These are phyloP conservation scores for Melastoma candidum DNA, from an alignment of 441 rosid species.

Conservation along the genomic window DNA sequence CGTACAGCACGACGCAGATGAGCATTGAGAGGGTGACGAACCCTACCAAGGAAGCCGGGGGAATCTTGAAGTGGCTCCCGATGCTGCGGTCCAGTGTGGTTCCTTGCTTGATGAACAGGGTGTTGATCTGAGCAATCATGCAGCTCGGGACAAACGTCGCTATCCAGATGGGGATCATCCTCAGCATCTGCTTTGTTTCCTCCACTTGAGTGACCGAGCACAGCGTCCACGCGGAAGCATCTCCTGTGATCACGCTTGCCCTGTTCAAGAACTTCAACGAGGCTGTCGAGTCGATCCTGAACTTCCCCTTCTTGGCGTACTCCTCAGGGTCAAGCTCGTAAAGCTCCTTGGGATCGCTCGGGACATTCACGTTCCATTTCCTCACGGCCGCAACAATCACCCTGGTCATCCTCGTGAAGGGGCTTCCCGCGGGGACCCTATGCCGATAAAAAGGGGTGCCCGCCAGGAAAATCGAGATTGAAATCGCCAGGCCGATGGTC, in stretches of 20 bases:
- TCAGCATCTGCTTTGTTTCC: slow-evolving; percentile 81
- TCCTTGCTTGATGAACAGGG: slow-evolving; percentile 83
- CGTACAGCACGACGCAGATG: slow-evolving; percentile 55
- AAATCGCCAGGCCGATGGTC: slow-evolving; percentile 50
- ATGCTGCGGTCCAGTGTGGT: slow-evolving; percentile 50
- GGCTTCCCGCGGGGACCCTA: slow-evolving; percentile 55
- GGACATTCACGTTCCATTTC: slow-evolving; percentile 39
- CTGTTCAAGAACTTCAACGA: slow-evolving; percentile 48
- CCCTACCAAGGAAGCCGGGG: slow-evolving; percentile 55
- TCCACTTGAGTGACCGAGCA: slow-evolving; percentile 78
- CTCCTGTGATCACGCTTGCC: slow-evolving; percentile 51
- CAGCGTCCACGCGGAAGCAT: slow-evolving; percentile 44
- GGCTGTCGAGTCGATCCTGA: slow-evolving; percentile 53
- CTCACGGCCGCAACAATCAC: slow-evolving; percentile 65
- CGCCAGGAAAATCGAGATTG: slow-evolving; percentile 45
- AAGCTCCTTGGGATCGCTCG: slow-evolving; percentile 33
- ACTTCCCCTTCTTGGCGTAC: slow-evolving; percentile 38
- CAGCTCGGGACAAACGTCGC: slow-evolving; percentile 68
- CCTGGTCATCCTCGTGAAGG: slow-evolving; percentile 59
- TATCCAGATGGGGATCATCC: slow-evolving; percentile 62
- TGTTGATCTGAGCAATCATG: slow-evolving; percentile 53
- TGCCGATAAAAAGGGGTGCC: slow-evolving; percentile 80
- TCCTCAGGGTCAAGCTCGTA: slow-evolving; percentile 52
- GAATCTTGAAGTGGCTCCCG: slow-evolving; percentile 51
- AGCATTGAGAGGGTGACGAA: slow-evolving; percentile 72